A percentile compares a stretch with the other conserved stretches of the same genome.
Evolutionary conservation across 495 filamentous ascomycete species (phyloP).

Genomic region (Neurospora hispaniola): DNA sequence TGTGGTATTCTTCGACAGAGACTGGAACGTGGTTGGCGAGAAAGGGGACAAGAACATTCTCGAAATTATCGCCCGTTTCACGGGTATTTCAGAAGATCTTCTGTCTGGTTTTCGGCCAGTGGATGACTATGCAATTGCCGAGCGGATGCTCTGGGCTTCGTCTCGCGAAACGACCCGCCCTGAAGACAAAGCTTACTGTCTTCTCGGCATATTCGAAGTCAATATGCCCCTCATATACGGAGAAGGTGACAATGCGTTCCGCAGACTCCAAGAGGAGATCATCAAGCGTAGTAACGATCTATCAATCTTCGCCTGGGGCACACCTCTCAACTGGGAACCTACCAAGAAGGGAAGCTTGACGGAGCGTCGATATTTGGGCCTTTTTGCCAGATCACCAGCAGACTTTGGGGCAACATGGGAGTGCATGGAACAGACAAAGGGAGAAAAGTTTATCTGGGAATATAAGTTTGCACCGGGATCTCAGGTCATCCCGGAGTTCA

Average conservation of each 20-base stretch:
- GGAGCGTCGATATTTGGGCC: background rate
- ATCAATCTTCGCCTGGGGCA: background rate
- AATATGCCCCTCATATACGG: constrained; percentile 7
- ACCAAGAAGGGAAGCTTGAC: no score
- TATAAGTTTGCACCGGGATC: no score
- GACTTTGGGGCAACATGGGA: background rate
- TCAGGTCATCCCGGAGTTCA: background rate
- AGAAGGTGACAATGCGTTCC: constrained; percentile 1
- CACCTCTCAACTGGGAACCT: background rate
- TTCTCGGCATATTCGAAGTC: constrained; percentile 1
- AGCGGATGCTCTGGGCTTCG: background rate
- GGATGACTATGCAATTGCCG: background rate
- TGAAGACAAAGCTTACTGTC: constrained; percentile 3
- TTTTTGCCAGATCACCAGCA: background rate
- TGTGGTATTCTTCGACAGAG: constrained; percentile 19
- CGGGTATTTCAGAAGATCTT: background rate
- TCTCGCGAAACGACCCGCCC: background rate
- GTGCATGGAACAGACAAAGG: background rate
- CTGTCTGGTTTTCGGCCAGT: background rate
- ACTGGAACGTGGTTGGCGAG: background rate
- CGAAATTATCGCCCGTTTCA: background rate
- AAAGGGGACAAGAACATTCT: background rate
- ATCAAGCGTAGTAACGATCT: background rate
- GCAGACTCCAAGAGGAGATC: constrained; percentile 4
- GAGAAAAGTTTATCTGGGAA: no score